These are phyloP conservation scores for Linderina pennispora DNA, from an alignment of 192 early-diverging fungal genomes.

Conservation along the genomic window DNA sequence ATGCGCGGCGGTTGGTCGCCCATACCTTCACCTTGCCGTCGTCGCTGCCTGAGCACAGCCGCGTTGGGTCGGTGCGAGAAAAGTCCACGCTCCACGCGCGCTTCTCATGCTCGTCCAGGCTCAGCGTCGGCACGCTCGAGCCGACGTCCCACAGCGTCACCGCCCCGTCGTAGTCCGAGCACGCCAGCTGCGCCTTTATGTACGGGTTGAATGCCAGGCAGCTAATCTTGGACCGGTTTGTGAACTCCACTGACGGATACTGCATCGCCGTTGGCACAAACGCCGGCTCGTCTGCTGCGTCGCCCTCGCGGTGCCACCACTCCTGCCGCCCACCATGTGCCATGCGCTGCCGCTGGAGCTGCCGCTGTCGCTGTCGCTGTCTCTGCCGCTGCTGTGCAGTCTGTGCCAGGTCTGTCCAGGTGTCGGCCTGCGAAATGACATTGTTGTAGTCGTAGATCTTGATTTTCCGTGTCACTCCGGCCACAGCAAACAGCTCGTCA, in stretches of 20 bases:
- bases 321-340: slow-evolving; percentile 14
- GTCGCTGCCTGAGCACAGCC: slow-evolving; percentile 85
- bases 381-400: slow-evolving; percentile 1
- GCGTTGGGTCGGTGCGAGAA: slow-evolving; percentile 64
- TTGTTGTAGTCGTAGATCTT: slow-evolving; percentile 84
- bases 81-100: slow-evolving; percentile 93
- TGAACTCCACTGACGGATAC: slow-evolving; percentile 79
- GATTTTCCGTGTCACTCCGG: slow-evolving; percentile 87
- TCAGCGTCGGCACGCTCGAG: slow-evolving; percentile 54
- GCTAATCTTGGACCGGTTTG: slow-evolving; percentile 83
- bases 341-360: slow-evolving; percentile 4
- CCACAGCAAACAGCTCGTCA: slow-evolving; percentile 90
- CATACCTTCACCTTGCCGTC: slow-evolving; percentile 92
- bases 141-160: slow-evolving; percentile 84
- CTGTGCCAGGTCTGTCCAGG: slow-evolving; percentile 31
- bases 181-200: slow-evolving; percentile 77
- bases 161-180: slow-evolving; percentile 89
- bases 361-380: slow-evolving; percentile 9
- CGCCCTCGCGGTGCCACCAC: slow-evolving; percentile 44
- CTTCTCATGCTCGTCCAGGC: slow-evolving; percentile 88
- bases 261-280: slow-evolving; percentile 44
- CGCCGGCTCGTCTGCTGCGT: slow-evolving; percentile 24
- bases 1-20: slow-evolving; percentile 65
- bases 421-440: slow-evolving; percentile 39
- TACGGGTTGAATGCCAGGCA: slow-evolving; percentile 88